Evolutionary conservation across 2,329 filamentous ascomycete species (phyloP).

Genomic region (Fusarium burgessii): DNA sequence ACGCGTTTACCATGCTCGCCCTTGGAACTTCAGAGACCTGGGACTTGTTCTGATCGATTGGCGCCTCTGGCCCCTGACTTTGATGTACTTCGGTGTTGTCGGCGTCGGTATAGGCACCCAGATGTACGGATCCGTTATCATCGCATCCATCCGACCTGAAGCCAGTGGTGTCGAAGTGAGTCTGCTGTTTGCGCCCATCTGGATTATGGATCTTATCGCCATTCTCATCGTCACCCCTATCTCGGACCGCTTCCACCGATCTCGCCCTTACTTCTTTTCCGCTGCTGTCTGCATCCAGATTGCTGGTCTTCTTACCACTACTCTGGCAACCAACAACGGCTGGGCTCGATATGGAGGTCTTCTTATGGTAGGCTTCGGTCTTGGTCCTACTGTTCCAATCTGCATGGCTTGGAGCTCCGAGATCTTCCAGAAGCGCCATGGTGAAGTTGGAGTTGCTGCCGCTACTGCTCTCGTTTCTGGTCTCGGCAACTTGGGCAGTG

Average conservation of each 20-base stretch:
- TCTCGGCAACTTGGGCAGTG: conserved; percentile 86
- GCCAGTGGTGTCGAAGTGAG: conserved; percentile 82
- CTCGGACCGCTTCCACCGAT: conserved; percentile 85
- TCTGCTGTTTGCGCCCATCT: conserved; percentile 89
- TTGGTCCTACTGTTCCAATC: conserved; percentile 90
- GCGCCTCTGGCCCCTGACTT: conserved; percentile 84
- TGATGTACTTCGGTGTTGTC: conserved; percentile 97
- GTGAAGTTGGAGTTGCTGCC: conserved; percentile 90
- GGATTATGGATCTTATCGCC: conserved; percentile 91
- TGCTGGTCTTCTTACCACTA: conserved; percentile 80
- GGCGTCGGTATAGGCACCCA: conserved; percentile 93
- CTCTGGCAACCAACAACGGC: conserved; percentile 75
- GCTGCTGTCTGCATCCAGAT: conserved; percentile 83
- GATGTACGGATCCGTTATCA: conserved; percentile 88
- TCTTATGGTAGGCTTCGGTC: conserved; percentile 89
- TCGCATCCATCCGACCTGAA: conserved; percentile 78
- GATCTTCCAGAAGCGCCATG: conserved; percentile 89
- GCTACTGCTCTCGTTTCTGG: conserved; percentile 88
- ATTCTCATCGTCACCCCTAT: conserved; percentile 88
- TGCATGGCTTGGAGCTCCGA: conserved; percentile 95
- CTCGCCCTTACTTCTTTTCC: conserved; percentile 85
- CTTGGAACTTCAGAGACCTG: conserved; percentile 81
- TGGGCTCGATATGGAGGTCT: conserved; percentile 91
- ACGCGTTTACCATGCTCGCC: conserved; percentile 80
- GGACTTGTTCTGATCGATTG: conserved; percentile 81